These are phyloP conservation scores for Lepiota subincarnata DNA, from an alignment of 768 basidiomycete genomes.

Conservation along the genomic window DNA sequence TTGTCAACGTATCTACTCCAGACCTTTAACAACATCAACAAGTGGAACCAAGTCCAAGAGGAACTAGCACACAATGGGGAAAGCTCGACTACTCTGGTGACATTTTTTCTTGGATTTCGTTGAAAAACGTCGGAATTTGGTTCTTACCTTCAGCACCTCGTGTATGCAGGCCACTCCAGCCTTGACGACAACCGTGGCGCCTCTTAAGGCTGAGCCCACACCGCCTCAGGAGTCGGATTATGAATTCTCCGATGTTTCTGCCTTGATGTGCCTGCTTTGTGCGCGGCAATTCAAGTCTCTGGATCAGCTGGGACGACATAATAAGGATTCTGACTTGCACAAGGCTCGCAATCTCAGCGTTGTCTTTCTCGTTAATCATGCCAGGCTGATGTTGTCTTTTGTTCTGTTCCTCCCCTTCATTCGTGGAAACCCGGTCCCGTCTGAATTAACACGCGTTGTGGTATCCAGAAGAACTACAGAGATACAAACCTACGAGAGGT, in stretches of 20 bases:
- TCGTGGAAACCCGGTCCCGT: conserved; percentile 1
- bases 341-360: conserved; percentile 66
- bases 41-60: conserved; percentile 96
- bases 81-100: conserved; percentile 26
- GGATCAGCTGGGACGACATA: conserved; percentile 86
- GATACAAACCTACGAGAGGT: conserved; percentile 68
- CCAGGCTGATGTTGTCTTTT: conserved; percentile 25
- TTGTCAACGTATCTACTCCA: conserved; percentile 26
- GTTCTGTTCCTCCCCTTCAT: conserved; percentile 4
- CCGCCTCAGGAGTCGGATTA: conserved; percentile 57
- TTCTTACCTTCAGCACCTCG: conserved; percentile 10
- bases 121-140: conserved; percentile 1
- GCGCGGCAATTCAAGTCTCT: conserved; percentile 87
- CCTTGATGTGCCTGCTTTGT: conserved; percentile 85
- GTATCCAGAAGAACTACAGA: conserved; percentile 76
- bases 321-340: conserved; percentile 91
- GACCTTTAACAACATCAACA: conserved; percentile 88
- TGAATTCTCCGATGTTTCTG: conserved; percentile 75
- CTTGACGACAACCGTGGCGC: conserved; percentile 2
- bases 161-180: conserved; percentile 12
- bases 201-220: conserved; percentile 13
- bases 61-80: conserved; percentile 43
- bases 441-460: conserved; percentile 12
- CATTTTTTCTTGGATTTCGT: conserved; percentile 20
- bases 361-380: conserved; percentile 22